Base-by-base conservation (phyloP, 176 grass and related monocot genomes). In the Triticum urartu region DNA sequence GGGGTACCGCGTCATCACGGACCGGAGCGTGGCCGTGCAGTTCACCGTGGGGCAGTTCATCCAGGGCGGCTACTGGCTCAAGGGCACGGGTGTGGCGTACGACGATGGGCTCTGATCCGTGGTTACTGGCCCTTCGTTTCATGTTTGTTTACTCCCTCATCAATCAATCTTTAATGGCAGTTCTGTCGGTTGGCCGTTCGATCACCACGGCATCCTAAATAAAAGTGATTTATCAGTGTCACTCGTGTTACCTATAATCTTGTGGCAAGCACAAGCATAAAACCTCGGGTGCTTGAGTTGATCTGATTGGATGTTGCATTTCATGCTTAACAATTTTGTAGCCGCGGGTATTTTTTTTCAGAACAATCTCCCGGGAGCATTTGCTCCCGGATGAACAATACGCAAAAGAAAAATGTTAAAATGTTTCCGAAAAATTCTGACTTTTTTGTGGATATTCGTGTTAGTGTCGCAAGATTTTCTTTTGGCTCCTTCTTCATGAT, bases 11-110 rank as follows among this genome's bases (percentile, higher is more conserved):
- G 92, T 91, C 61, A 91, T 91, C 86, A 79, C 87, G 0, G 89
- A 94, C 80, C 21, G 11, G 34, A 87, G 25, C 20, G 81, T 91
- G n/a, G 89, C 89, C 15, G 50, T 5, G 87, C 66, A 63, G 72
- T 94, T 94, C 89, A 94, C 92, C 20, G 89, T 94, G 25, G 86
- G 79, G 2, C 42, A 26, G 60, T 48, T 94, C 58, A 91, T 94
- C 58, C 89, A 94, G 80, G 92, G 92, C 11, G 92, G 63, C 15
- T 36, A 52, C 69, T 94, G 92, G 92, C 61, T 92, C 79, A 78
- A 77, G 40, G 80, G 22, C 32, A 85, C 84, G 35, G 92, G 89
- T 2, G 87, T 92, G 11, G 58, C 38, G 39, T 91, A 82, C 83
- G 77, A 78, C 4, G 89, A 94, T 8, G 92, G 92, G 1, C 87